A percentile compares a stretch with the other conserved stretches of the same genome.
phyloP scores from a whole-genome alignment of 164 flowering plant species.

The Warburgia ugandensis region DNA sequence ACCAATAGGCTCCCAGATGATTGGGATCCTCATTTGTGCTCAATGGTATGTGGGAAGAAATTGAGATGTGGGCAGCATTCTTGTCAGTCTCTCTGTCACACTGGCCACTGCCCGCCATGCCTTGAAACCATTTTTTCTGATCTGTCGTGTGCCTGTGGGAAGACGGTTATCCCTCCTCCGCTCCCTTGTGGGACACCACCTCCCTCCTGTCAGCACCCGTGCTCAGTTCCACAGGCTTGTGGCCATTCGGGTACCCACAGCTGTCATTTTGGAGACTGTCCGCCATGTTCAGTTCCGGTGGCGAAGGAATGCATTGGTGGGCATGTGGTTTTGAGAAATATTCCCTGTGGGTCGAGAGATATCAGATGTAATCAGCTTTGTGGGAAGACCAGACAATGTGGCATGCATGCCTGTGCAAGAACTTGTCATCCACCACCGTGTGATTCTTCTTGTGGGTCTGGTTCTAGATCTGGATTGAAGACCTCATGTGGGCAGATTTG shows the following conservation, averaged over 20 bases:
- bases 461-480: slow-evolving; percentile 24
- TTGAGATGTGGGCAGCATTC: slow-evolving; percentile 93
- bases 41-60: slow-evolving; percentile 87
- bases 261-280: slow-evolving; percentile 98
- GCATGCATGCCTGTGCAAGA: slow-evolving; percentile 88
- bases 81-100: slow-evolving; percentile 76
- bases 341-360: slow-evolving; percentile 96
- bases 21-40: slow-evolving; percentile 88
- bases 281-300: slow-evolving; percentile 81
- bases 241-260: slow-evolving; percentile 81
- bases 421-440: slow-evolving; percentile 80
- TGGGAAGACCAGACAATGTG: slow-evolving; percentile 88
- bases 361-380: slow-evolving; percentile 85
- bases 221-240: slow-evolving; percentile 83
- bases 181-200: slow-evolving; percentile 89
- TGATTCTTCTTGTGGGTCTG: slow-evolving; percentile 34
- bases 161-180: slow-evolving; percentile 89
- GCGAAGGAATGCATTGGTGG: slow-evolving; percentile 96
- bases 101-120: slow-evolving; percentile 96
- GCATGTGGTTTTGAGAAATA: slow-evolving; percentile 79
- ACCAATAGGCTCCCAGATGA: slow-evolving; percentile 23
- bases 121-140: slow-evolving; percentile 86
- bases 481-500: slow-evolving; percentile 85
- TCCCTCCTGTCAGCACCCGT: slow-evolving; percentile 77
- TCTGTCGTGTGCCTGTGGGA: slow-evolving; percentile 88